Conservation (phyloP, 257 asterid species). For the Jaltomata sinuosa region DNA sequence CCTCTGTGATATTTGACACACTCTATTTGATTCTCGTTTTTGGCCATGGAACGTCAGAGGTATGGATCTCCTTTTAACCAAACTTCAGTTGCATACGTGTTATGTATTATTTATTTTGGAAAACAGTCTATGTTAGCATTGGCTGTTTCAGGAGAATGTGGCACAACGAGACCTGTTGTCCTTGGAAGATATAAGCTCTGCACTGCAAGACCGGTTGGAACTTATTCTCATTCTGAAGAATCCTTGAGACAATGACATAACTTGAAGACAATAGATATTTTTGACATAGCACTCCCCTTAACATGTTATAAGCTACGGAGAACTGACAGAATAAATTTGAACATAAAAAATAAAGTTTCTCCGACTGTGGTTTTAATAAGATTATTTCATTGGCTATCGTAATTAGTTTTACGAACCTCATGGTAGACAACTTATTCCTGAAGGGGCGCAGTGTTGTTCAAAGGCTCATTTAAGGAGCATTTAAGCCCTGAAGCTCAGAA, state of each 20-base stretch:
- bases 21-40: constrained; percentile 69
- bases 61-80: constrained; percentile 18
- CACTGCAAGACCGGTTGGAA: background rate
- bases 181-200: background rate
- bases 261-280: background rate
- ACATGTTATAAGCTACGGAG: background rate
- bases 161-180: background rate
- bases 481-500: background rate
- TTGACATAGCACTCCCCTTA: background rate
- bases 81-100: background rate
- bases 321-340: background rate
- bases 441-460: background rate
- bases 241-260: background rate
- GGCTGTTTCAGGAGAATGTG: background rate
- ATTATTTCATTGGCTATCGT: background rate
- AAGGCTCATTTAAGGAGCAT: background rate
- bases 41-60: constrained; percentile 95
- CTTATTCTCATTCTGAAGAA: background rate
- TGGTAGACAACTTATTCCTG: background rate
- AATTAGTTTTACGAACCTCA: background rate
- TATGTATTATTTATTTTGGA: background rate
- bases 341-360: background rate
- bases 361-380: background rate
- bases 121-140: background rate
- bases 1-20: constrained; percentile 90